Conservation (phyloP, 2,329 filamentous ascomycete species). For the Penicillium sp. region DNA sequence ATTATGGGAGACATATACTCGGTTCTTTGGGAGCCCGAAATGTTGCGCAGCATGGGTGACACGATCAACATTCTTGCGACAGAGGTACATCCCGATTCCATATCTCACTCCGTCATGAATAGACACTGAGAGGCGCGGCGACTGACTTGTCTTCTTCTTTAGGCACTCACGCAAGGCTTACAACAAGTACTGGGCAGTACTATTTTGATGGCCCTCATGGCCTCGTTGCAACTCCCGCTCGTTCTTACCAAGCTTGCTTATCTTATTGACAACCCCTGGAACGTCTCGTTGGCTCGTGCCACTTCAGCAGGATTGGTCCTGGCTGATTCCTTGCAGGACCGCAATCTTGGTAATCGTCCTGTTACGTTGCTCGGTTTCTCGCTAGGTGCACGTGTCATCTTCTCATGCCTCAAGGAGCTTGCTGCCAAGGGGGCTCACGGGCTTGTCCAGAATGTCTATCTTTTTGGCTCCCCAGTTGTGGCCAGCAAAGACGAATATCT, state of each 20-base stretch:
- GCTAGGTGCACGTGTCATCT: slow-evolving; percentile 87
- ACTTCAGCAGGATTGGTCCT: slow-evolving; percentile 87
- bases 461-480: slow-evolving; percentile 91
- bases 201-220: slow-evolving; percentile 85
- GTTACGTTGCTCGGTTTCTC: slow-evolving; percentile 95
- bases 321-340: slow-evolving; percentile 88
- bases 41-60: slow-evolving; percentile 96
- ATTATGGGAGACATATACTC: slow-evolving; percentile 99
- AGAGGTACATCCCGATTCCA: slow-evolving; percentile 63
- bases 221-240: slow-evolving; percentile 86
- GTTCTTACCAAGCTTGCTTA: slow-evolving; percentile 92
- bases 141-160: slow-evolving; percentile 29
- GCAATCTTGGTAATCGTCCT: slow-evolving; percentile 86
- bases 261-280: slow-evolving; percentile 97
- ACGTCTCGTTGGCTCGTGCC: slow-evolving; percentile 89
- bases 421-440: slow-evolving; percentile 81
- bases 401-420: slow-evolving; percentile 85
- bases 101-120: background rate
- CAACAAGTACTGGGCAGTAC: slow-evolving; percentile 94
- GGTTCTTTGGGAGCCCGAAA: slow-evolving; percentile 95
- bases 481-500: slow-evolving; percentile 89
- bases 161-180: slow-evolving; percentile 93
- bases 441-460: slow-evolving; percentile 89
- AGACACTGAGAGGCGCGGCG: background rate
- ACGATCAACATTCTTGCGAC: slow-evolving; percentile 98